Evolutionary conservation across 1,139 yeast genomes (phyloP), one percentile per base, ranked within the genome.

Genomic region (Yamadazyma oceani): DNA sequence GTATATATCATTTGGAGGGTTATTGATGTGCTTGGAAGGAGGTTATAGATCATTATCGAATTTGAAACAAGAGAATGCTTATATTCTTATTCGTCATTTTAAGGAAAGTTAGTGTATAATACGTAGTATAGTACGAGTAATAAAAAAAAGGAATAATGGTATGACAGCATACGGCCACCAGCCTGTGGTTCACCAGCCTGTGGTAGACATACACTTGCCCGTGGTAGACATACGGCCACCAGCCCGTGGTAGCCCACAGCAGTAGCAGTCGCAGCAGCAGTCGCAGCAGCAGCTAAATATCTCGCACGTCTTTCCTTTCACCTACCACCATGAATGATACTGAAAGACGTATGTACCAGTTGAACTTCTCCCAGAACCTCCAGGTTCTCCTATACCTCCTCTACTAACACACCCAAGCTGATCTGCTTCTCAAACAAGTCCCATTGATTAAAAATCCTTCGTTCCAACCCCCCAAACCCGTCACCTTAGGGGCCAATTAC

Each of bases 1-100:
- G 19, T 92, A 88, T 60, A 85, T 89, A 45, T 89, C 97, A 5
- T 92, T 90, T 62, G 99, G 99, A 37, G 99, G 99, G 5, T 75
- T 92, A 52, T 73, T 92, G 55, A 77, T 92, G 82, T 85, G 97
- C 56, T 73, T 94, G 50, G 97, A 92, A 66, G 99, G 99, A 50
- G 87, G 88, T 41, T 92, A 90, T 68, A 80, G 97, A 62, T 84
- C 87, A 34, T 78, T 92, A 59, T 85, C 92, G 40, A 77, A 81
- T 57, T 80, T 92, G 64, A 92, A 90, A 64, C 97, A 92, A 69
- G 98, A 90, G 58, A 88, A 88, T 58, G 85, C 95, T 45, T 92
- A 90, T 65, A 75, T 92, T 54, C 75, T 92, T 61, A 84, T 92
- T 57, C 89, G 98, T 64, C 85, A 82, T 55, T 71, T 65, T 51